phyloP scores from a whole-genome alignment of 495 filamentous ascomycete genomes.

The Penicillium lagena region DNA sequence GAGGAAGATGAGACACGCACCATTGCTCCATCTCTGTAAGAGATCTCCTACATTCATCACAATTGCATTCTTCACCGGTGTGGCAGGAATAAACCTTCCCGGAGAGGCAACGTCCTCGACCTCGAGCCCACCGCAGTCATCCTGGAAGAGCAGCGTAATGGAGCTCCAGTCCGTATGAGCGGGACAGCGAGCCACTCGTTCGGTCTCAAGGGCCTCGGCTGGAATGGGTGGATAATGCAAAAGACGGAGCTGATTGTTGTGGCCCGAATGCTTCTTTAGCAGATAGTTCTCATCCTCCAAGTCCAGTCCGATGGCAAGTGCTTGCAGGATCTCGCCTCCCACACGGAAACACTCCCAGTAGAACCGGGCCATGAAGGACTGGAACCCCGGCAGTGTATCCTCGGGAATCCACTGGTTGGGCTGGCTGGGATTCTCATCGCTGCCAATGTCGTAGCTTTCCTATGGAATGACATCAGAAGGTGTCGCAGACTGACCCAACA shows the following conservation, averaged over 20 bases:
- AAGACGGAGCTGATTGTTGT: conserved; percentile 57
- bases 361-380: conserved; percentile 49
- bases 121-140: conserved; percentile 46
- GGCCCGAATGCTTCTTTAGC: conserved; percentile 44
- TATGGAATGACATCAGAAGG: conserved; percentile 8
- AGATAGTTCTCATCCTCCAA: conserved; percentile 46
- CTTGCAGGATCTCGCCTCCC: conserved; percentile 41
- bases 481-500: too few species aligned
- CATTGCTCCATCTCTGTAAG: conserved; percentile 56
- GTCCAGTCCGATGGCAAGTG: conserved; percentile 46
- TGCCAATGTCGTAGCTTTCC: conserved; percentile 66
- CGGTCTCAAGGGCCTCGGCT: conserved; percentile 35
- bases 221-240: conserved; percentile 60
- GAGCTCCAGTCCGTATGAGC: conserved; percentile 49
- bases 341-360: conserved; percentile 46
- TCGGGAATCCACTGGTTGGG: conserved; percentile 64
- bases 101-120: conserved; percentile 47
- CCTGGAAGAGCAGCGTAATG: conserved; percentile 46
- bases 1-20: conserved; percentile 17
- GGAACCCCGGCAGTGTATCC: conserved; percentile 51
- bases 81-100: conserved; percentile 47
- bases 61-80: conserved; percentile 42
- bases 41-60: conserved; percentile 57
- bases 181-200: conserved; percentile 44
- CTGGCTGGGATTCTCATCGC: conserved; percentile 44